These are phyloP conservation scores for Penicillium turbatum DNA, from an alignment of 495 filamentous ascomycete genomes.

Conservation along the genomic window DNA sequence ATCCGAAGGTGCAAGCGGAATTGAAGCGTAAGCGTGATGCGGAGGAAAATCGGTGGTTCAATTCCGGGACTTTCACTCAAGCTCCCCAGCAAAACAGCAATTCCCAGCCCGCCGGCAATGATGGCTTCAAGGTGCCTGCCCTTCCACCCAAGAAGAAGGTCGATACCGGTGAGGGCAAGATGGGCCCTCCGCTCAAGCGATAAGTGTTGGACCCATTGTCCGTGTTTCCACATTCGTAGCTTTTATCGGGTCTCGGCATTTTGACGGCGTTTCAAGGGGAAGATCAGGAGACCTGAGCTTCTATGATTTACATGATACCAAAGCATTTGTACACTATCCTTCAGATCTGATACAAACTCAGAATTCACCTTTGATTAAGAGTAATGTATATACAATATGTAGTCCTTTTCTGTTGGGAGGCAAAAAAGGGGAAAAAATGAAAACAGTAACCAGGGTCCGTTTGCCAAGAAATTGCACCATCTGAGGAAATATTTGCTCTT, in stretches of 20 bases:
- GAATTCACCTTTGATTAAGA: background rate
- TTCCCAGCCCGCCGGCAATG: slow-evolving; percentile 28
- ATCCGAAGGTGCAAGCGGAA: slow-evolving; percentile 82
- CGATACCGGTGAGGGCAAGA: slow-evolving; percentile 43
- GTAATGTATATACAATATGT: no score
- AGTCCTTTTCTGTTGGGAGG: no score
- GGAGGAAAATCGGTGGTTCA: slow-evolving; percentile 94
- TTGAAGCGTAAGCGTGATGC: slow-evolving; percentile 83
- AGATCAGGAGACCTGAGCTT: slow-evolving; percentile 4
- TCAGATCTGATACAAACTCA: background rate
- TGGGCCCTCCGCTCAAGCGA: slow-evolving; percentile 38
- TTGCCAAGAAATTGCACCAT: background rate
- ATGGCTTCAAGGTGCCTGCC: slow-evolving; percentile 50
- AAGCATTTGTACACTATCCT: slow-evolving; percentile 10
- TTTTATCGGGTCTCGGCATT: slow-evolving; percentile 16
- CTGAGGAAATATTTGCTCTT: background rate
- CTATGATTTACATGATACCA: slow-evolving; percentile 22
- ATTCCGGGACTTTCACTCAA: slow-evolving; percentile 91
- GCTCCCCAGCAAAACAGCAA: slow-evolving; percentile 52
- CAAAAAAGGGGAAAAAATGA: no score
- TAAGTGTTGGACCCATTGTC: slow-evolving; percentile 10
- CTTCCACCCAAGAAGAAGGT: slow-evolving; percentile 44
- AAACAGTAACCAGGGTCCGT: background rate
- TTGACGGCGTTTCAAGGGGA: slow-evolving; percentile 18
- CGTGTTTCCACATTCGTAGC: slow-evolving; percentile 3